These are phyloP conservation scores for Tylopilus vinaceipallidus DNA, from an alignment of 768 basidiomycete species.

Conservation along the genomic window DNA sequence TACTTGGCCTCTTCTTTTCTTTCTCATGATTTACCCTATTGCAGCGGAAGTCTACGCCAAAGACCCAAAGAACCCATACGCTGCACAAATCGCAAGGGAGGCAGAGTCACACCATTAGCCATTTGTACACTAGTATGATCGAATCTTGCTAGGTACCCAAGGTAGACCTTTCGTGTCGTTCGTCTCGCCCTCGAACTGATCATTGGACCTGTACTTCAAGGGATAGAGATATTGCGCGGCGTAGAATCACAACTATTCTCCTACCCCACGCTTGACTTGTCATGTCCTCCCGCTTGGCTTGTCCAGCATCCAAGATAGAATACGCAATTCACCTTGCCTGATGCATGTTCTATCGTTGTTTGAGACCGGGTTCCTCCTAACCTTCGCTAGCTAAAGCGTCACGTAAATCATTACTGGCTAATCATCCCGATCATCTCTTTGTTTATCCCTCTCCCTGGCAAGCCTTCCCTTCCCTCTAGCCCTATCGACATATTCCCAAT, in stretches of 20 bases:
- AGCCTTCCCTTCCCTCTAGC: slow-evolving; percentile 77
- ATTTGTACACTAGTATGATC: not conserved
- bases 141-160: slow-evolving; percentile 1
- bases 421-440: slow-evolving; percentile 8
- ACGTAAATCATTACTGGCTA: no score
- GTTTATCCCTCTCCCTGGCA: slow-evolving; percentile 55
- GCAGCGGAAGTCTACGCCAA: slow-evolving; percentile 66
- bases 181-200: not conserved
- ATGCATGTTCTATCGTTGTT: no score
- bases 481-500: slow-evolving; percentile 66
- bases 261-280: slow-evolving; percentile 1
- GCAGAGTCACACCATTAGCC: slow-evolving; percentile 42
- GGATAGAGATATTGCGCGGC: slow-evolving; percentile 15
- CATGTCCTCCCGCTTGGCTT: not conserved
- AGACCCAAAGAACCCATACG: slow-evolving; percentile 83
- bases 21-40: not conserved
- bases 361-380: no score
- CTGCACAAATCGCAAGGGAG: slow-evolving; percentile 70
- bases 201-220: not conserved
- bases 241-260: slow-evolving; percentile 18
- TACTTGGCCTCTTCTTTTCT: not conserved
- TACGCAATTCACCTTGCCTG: not conserved
- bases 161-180: not conserved
- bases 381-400: no score
- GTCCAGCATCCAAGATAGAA: not conserved